Evolutionary conservation across 2,329 filamentous ascomycete genomes (phyloP).

Genomic region (Beauveria scarabaeidicola): DNA sequence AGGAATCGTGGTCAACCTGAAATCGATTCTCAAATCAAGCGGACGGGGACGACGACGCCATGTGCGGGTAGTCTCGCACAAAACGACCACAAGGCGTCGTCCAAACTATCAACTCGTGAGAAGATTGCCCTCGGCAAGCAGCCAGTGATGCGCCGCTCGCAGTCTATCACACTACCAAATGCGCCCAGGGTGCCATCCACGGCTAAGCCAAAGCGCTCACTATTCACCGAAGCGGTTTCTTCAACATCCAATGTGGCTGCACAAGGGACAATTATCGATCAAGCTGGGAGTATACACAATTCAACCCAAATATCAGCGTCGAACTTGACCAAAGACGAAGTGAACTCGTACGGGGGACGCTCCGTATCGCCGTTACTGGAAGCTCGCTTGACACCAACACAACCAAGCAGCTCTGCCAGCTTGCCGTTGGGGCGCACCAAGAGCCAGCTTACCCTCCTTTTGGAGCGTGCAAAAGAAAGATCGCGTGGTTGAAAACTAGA

Average conservation of each 20-base stretch:
- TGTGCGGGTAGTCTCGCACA: neutral
- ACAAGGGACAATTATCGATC: constrained; percentile 36
- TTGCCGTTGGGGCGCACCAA: constrained; percentile 49
- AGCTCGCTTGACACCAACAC: constrained; percentile 39
- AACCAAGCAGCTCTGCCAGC: constrained; percentile 34
- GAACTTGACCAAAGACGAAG: neutral
- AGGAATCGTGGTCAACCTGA: neutral
- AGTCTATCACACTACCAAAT: constrained; percentile 10
- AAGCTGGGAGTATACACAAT: constrained; percentile 20
- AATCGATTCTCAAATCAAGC: neutral
- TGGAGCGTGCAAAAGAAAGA: constrained; percentile 43
- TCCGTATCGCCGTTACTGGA: constrained; percentile 22
- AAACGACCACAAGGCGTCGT: neutral
- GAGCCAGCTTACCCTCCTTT: constrained; percentile 49
- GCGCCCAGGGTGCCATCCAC: constrained; percentile 14
- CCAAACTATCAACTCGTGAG: neutral
- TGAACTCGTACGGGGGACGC: constrained; percentile 11
- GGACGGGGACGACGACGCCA: neutral
- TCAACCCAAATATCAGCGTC: neutral
- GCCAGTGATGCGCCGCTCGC: constrained; percentile 22
- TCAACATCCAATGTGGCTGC: constrained; percentile 34
- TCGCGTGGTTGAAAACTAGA: constrained; percentile 15
- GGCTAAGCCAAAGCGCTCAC: constrained; percentile 16
- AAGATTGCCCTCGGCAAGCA: neutral
- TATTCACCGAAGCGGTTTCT: constrained; percentile 28